A percentile compares a stretch with the other conserved stretches of the same genome.
phyloP scores from a whole-genome alignment of 176 grass and related monocot genomes.

The Triticum monococcum region DNA sequence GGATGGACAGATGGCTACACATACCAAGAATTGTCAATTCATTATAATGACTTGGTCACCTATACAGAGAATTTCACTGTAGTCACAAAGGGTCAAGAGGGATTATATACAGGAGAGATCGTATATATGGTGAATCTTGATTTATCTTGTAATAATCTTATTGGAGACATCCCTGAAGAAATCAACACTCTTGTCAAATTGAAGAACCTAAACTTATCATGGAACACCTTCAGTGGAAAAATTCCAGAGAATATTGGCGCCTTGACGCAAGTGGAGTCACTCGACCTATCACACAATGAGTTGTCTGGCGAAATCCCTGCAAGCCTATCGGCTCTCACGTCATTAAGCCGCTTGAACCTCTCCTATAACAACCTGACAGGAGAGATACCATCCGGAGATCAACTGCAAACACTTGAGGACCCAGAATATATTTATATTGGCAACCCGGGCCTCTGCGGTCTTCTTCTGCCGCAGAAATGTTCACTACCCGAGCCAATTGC shows the following conservation, averaged over 20 bases:
- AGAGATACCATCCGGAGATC: not conserved
- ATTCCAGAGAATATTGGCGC: not conserved
- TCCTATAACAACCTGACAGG: not conserved
- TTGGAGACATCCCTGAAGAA: not conserved
- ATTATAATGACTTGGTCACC: too few species aligned
- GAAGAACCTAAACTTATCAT: not conserved
- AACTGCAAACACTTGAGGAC: not conserved
- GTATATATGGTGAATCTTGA: not conserved
- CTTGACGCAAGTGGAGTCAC: not conserved
- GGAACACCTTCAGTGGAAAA: not conserved
- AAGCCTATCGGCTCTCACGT: not conserved
- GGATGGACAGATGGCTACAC: too few species aligned
- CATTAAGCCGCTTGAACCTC: not conserved
- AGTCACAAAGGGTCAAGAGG: slow-evolving; percentile 28
- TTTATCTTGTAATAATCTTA: slow-evolving; percentile 28
- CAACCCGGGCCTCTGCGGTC: not conserved
- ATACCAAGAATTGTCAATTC: too few species aligned
- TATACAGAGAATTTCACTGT: not conserved
- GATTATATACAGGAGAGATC: not conserved
- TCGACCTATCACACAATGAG: not conserved
- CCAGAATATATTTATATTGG: not conserved
- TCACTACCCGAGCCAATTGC: not conserved
- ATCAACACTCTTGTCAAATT: not conserved
- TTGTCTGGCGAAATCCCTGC: not conserved
- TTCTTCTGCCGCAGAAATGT: not conserved